Percentiles rank a stretch among this genome's conserved stretches.
Conservation (phyloP, 139 green algal species). For the Micractinium sp. region DNA sequence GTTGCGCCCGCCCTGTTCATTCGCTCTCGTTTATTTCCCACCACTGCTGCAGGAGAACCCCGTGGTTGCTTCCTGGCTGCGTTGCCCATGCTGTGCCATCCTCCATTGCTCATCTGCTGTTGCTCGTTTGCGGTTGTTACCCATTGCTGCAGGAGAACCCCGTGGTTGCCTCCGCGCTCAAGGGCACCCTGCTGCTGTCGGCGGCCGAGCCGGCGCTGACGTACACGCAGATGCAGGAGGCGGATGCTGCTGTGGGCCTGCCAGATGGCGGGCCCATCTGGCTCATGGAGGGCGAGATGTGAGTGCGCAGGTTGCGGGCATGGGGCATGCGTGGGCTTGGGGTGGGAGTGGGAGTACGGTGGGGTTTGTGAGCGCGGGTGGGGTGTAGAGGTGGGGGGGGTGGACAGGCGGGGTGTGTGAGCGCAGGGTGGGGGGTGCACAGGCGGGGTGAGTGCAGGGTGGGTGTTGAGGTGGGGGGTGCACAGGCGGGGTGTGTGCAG, state of each 20-base stretch:
- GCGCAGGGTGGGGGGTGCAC: no score
- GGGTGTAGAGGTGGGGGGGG: no score
- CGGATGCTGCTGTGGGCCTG: neutral
- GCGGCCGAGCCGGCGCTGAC: neutral
- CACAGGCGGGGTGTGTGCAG: no score
- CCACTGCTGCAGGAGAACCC: neutral
- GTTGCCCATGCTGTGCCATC: neutral
- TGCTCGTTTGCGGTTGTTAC: no score
- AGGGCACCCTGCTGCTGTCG: slow-evolving; percentile 3
- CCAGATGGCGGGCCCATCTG: neutral
- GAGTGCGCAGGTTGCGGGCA: no score
- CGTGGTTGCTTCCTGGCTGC: neutral
- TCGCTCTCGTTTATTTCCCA: no score
- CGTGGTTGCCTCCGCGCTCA: neutral
- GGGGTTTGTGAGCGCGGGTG: neutral
- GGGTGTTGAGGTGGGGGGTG: no score
- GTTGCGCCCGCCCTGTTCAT: no score
- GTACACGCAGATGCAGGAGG: neutral
- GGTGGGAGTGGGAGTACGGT: neutral
- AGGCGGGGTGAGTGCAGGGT: no score
- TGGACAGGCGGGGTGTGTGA: no score
- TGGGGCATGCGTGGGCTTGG: no score
- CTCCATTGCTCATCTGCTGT: neutral
- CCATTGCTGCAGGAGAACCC: neutral
- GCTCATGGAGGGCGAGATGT: neutral